Conservation (phyloP, 257 asterid genomes). For the Solanum verrucosum region DNA sequence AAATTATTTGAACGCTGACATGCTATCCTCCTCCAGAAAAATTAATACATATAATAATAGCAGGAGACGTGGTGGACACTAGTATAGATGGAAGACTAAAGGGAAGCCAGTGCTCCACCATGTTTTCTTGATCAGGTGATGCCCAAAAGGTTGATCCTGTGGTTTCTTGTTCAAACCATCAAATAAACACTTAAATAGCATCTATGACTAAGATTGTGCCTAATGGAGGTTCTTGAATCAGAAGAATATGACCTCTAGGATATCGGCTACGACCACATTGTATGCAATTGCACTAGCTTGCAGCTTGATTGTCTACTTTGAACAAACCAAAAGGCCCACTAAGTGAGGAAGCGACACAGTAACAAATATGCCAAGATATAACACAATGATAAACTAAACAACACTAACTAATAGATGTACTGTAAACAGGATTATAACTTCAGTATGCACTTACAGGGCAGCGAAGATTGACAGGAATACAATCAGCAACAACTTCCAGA, state of each 20-base stretch:
- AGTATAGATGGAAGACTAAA: background rate
- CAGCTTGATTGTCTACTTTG: background rate
- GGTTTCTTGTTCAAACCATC: background rate
- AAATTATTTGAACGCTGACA: background rate
- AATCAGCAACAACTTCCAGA: conserved; percentile 97
- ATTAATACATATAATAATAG: background rate
- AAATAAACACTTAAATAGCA: background rate
- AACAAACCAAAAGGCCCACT: background rate
- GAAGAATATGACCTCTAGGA: background rate
- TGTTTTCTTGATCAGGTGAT: background rate
- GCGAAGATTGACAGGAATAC: conserved; percentile 86
- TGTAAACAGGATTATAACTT: background rate
- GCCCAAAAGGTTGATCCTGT: background rate
- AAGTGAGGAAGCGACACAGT: background rate
- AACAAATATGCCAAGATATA: background rate
- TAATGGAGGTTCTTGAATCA: background rate
- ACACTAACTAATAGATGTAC: background rate
- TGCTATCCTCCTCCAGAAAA: background rate
- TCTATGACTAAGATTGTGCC: background rate
- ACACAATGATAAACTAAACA: background rate
- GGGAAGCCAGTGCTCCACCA: background rate
- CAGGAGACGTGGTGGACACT: background rate
- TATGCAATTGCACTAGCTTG: background rate
- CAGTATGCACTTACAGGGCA: conserved; percentile 76
- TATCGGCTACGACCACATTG: background rate